phyloP scores from a whole-genome alignment of 768 basidiomycete species.

The Tylopilus rubrobrunneus region DNA sequence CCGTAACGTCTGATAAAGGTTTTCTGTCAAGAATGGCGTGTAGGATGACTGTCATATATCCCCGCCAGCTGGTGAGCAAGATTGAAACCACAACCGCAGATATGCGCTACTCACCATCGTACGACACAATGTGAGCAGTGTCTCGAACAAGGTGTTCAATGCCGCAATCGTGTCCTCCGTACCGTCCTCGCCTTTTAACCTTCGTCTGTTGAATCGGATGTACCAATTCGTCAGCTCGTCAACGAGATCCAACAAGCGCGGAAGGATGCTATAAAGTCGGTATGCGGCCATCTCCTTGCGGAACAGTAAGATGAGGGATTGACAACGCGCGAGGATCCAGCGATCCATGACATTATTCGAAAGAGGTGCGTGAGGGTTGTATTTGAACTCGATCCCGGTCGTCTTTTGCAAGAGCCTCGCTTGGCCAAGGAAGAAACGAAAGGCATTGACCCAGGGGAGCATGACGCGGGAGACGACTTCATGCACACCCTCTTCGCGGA shows the following conservation, averaged over 20 bases:
- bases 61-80: not conserved
- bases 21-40: slow-evolving; percentile 97
- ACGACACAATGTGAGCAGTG: slow-evolving; percentile 87
- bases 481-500: slow-evolving; percentile 96
- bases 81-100: not conserved
- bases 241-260: slow-evolving; percentile 86
- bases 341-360: slow-evolving; percentile 96
- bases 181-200: slow-evolving; percentile 94
- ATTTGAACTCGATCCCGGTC: slow-evolving; percentile 71
- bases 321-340: slow-evolving; percentile 98
- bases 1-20: slow-evolving; percentile 87
- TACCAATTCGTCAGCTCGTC: slow-evolving; percentile 99
- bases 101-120: slow-evolving; percentile 70
- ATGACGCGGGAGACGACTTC: slow-evolving; percentile 96
- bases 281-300: slow-evolving; percentile 96
- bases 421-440: slow-evolving; percentile 99
- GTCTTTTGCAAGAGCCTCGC: slow-evolving; percentile 82
- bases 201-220: slow-evolving; percentile 95
- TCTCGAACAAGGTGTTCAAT: slow-evolving; percentile 94
- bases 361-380: slow-evolving; percentile 79
- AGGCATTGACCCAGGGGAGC: slow-evolving; percentile 96
- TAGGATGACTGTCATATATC: slow-evolving; percentile 74
- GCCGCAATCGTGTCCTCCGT: slow-evolving; percentile 82
- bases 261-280: slow-evolving; percentile 95
- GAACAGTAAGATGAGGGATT: slow-evolving; percentile 90